phyloP scores from a whole-genome alignment of 345 rosid genomes.

The Combretum micranthum region DNA sequence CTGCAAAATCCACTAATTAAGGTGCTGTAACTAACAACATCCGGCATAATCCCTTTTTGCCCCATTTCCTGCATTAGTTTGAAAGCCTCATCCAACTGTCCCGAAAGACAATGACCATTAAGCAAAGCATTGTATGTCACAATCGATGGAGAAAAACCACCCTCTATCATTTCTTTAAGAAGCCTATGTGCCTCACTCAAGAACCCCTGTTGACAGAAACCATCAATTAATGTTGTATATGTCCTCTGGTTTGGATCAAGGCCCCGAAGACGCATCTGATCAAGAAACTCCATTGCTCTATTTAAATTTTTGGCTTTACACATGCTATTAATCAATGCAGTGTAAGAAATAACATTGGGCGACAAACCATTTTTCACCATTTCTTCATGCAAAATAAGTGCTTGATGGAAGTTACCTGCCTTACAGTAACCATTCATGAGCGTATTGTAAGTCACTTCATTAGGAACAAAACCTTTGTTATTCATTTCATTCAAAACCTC shows the following conservation, averaged over 20 bases:
- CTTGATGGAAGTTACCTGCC: conserved; percentile 75
- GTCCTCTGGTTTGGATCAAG: conserved; percentile 72
- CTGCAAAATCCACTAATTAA: conserved; percentile 66
- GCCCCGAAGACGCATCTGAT: conserved; percentile 79
- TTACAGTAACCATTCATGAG: conserved; percentile 79
- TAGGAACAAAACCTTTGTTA: conserved; percentile 45
- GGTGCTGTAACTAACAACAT: conserved; percentile 80
- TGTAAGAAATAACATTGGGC: conserved; percentile 77
- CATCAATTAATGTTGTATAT: conserved; percentile 73
- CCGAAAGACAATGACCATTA: conserved; percentile 63
- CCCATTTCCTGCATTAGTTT: conserved; percentile 47
- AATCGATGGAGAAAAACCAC: conserved; percentile 66
- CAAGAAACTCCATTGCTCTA: conserved; percentile 67
- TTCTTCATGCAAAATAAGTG: conserved; percentile 63
- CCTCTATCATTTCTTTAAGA: conserved; percentile 48
- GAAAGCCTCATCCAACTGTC: conserved; percentile 59
- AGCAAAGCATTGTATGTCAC: conserved; percentile 78
- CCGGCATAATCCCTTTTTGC: conserved; percentile 53
- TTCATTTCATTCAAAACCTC: conserved; percentile 53
- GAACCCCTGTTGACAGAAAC: conserved; percentile 64
- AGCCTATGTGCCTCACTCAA: conserved; percentile 56
- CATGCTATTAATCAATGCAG: conserved; percentile 75
- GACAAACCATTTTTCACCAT: conserved; percentile 73
- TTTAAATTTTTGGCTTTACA: conserved; percentile 77
- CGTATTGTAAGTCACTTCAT: conserved; percentile 78